Conservation (phyloP, 2,329 filamentous ascomycete genomes). For the Phymatotrichopsis omnivora region DNA sequence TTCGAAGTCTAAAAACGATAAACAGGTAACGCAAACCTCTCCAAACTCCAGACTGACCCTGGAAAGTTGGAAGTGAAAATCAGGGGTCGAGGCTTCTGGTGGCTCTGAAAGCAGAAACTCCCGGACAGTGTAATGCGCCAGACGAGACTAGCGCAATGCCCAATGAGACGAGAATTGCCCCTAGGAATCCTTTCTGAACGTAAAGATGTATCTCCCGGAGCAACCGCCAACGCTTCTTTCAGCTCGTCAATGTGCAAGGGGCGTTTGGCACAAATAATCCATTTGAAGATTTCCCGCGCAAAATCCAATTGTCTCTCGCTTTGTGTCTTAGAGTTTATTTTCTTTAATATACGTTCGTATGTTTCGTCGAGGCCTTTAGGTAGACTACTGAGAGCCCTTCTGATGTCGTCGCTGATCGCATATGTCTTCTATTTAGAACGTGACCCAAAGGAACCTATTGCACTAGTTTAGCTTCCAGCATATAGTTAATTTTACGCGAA, state of each 20-base stretch:
- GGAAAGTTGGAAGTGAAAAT: not conserved
- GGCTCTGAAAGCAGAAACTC: conserved; percentile 3
- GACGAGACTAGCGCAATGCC: conserved; percentile 4
- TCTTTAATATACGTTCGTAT: conserved; percentile 3
- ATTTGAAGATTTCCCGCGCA: conserved; percentile 3
- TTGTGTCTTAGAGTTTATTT: not conserved
- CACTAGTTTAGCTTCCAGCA: not conserved
- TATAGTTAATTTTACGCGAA: not conserved
- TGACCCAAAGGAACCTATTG: conserved; percentile 14
- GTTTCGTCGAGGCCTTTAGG: not conserved
- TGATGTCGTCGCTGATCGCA: conserved; percentile 2
- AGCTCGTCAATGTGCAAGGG: conserved; percentile 4
- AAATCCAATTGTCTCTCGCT: not conserved
- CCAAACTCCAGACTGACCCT: conserved; percentile 10
- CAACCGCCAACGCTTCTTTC: conserved; percentile 5
- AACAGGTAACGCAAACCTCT: conserved; percentile 15
- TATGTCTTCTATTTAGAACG: conserved; percentile 10
- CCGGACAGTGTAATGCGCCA: conserved; percentile 6
- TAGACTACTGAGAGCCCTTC: not conserved
- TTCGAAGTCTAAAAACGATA: conserved; percentile 17
- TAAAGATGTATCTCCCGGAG: not conserved
- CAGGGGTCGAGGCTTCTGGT: not conserved
- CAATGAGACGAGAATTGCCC: not conserved
- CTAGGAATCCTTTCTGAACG: not conserved
- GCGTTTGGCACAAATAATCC: conserved; percentile 6